A percentile compares a stretch with the other conserved stretches of the same genome.
Conservation (phyloP, 2,329 filamentous ascomycete genomes). For the Phialemonium atrogriseum region DNA sequence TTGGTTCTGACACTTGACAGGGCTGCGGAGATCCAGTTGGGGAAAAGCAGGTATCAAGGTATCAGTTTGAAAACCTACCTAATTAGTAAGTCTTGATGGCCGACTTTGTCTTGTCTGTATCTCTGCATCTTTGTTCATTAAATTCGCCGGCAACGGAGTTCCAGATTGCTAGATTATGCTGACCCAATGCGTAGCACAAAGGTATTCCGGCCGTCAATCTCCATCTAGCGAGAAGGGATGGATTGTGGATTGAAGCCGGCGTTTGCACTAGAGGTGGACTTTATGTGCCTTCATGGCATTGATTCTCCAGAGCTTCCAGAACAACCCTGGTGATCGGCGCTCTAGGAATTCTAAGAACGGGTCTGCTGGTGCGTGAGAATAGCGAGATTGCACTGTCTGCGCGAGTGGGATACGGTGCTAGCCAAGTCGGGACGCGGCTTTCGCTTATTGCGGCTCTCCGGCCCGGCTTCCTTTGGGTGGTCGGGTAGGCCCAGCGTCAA, state of each 20-base stretch:
- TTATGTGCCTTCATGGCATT: not conserved
- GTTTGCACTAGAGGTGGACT: not conserved
- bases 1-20: too few relatives aligned
- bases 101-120: not conserved
- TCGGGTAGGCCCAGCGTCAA: conserved; percentile 1
- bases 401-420: conserved; percentile 1
- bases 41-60: too few relatives aligned
- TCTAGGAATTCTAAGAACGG: not conserved
- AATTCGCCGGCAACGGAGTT: too few relatives aligned
- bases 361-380: conserved; percentile 1
- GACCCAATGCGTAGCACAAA: too few relatives aligned
- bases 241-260: not conserved
- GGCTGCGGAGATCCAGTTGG: too few relatives aligned
- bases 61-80: too few relatives aligned
- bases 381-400: conserved; percentile 10
- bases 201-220: not conserved
- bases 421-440: conserved; percentile 6
- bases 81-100: too few relatives aligned
- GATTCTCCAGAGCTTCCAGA: conserved; percentile 2
- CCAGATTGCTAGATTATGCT: too few relatives aligned
- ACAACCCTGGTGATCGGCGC: not conserved
- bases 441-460: conserved; percentile 12
- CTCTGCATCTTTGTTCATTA: not conserved
- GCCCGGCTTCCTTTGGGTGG: conserved; percentile 13
- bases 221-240: not conserved